Evolutionary conservation across 2,329 filamentous ascomycete species (phyloP).

Genomic region (Fusarium tuaranense): DNA sequence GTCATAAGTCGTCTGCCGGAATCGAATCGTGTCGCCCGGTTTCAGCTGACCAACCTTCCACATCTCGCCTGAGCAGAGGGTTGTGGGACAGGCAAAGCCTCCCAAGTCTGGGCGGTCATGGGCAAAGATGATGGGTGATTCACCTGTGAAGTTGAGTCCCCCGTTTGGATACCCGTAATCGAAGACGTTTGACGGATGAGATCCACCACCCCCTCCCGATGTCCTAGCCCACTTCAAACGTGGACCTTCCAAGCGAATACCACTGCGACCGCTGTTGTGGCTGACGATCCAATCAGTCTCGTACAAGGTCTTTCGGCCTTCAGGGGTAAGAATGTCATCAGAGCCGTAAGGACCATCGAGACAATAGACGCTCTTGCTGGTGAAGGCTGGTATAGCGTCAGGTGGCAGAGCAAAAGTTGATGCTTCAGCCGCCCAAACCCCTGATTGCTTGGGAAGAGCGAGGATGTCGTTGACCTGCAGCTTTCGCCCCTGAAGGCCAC

Average conservation of each 20-base stretch:
- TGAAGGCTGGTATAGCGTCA: neutral
- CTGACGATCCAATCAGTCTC: neutral
- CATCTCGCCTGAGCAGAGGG: conserved; percentile 48
- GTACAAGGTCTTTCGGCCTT: neutral
- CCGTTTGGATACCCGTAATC: conserved; percentile 34
- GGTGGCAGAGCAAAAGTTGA: neutral
- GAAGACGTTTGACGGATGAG: conserved; percentile 66
- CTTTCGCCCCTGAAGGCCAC: conserved; percentile 69
- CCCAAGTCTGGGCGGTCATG: conserved; percentile 49
- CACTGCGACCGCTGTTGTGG: conserved; percentile 55
- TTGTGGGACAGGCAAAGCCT: conserved; percentile 47
- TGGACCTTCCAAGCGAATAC: conserved; percentile 70
- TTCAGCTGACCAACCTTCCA: conserved; percentile 53
- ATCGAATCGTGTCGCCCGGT: conserved; percentile 42
- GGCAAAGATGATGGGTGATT: conserved; percentile 50
- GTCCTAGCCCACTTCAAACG: conserved; percentile 68
- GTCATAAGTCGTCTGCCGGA: conserved; percentile 55
- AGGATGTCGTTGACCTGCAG: conserved; percentile 55
- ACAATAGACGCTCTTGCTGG: neutral
- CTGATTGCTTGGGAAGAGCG: neutral
- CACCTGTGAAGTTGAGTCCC: conserved; percentile 51
- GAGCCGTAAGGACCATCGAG: neutral
- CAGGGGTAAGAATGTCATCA: neutral
- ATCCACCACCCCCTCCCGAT: conserved; percentile 72
- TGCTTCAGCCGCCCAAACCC: neutral